Base-by-base conservation (phyloP, 1,139 yeast species). In the Kodamaea derodonti region DNA sequence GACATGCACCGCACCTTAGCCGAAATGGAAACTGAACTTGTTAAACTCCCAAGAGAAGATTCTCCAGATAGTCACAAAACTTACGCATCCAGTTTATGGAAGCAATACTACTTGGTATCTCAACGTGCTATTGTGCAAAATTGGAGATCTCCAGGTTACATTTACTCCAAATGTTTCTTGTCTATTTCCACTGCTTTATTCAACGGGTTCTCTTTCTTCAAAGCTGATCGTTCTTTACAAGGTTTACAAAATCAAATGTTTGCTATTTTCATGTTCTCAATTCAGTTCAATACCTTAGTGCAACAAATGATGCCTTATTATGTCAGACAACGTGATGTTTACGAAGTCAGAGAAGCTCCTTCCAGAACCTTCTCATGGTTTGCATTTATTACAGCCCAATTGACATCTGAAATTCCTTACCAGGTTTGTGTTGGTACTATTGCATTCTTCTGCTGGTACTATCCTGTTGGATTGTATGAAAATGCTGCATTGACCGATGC, bases 271-370 rank as follows among this genome's bases (percentile, higher is more conserved):
- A 71, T 80, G 80, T 62, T 76, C 45, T 50, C 68, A 42, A 56
- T 74, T 46, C 58, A 75, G 39, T 67, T 80, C 42, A 54, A 52
- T 29, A 58, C 85, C 17, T 60, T 78, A 58, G 70, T 77, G 30
- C 84, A 85, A 57, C 95, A 86, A 58, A 75, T 80, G 65, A 64
- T 85, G 51, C 94, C 95, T 29, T 65, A 73, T 38, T 85, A 71
- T 53, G 80, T 82, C 32, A 58, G 63, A 31, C 95, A 84, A 58
- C 78, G 96, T 61, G 79, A 79, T 47, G 65, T 88, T 31, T 88
- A 85, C 54, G 68, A 62, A 43, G 64, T 58, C n/a, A 53, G 68
- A 55, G 97, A 88, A 59, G 77, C 95, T 27, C 95, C 95, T 15
- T 71, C 78, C 0, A 69, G 69, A 48, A 68, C 79, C 3, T 73